These are phyloP conservation scores for Aspergillus quadrilineatus DNA, from an alignment of 2,329 filamentous ascomycete genomes.

Conservation along the genomic window DNA sequence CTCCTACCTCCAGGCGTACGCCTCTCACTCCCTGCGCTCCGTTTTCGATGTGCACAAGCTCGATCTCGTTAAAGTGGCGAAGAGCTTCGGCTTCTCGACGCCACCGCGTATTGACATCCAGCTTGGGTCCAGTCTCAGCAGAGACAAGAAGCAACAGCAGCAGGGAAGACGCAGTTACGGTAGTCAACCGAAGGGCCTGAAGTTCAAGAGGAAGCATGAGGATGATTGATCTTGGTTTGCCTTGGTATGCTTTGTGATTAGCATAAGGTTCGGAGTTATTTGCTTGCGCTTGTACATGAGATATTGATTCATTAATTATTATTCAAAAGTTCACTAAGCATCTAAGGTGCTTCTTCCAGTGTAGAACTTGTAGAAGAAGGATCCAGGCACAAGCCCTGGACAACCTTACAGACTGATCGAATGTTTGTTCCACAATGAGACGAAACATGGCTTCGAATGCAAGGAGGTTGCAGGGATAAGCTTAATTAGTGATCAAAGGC, in stretches of 20 bases:
- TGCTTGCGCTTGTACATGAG: background rate
- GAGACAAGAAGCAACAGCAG: slow-evolving; percentile 64
- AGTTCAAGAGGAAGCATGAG: slow-evolving; percentile 52
- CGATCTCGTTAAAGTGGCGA: slow-evolving; percentile 79
- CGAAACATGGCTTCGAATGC: background rate
- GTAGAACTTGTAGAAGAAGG: background rate
- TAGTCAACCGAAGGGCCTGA: slow-evolving; percentile 63
- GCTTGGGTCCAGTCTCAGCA: slow-evolving; percentile 72
- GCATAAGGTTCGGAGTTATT: slow-evolving; percentile 15
- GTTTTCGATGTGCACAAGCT: slow-evolving; percentile 82
- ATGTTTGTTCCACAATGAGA: background rate
- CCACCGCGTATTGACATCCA: slow-evolving; percentile 78
- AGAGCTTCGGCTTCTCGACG: slow-evolving; percentile 75
- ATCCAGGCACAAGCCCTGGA: background rate
- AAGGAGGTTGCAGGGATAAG: slow-evolving; percentile 1
- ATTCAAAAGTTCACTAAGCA: background rate
- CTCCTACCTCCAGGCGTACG: slow-evolving; percentile 92
- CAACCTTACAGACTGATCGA: background rate
- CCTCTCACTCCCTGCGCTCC: slow-evolving; percentile 77
- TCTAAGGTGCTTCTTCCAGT: background rate
- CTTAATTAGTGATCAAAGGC: background rate
- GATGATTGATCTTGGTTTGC: slow-evolving; percentile 26
- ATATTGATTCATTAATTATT: background rate
- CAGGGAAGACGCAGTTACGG: slow-evolving; percentile 70
- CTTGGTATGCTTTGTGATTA: slow-evolving; percentile 14